These are phyloP conservation scores for Eimeria necatrix DNA, from an alignment of 169 alveolate species.

Conservation along the genomic window DNA sequence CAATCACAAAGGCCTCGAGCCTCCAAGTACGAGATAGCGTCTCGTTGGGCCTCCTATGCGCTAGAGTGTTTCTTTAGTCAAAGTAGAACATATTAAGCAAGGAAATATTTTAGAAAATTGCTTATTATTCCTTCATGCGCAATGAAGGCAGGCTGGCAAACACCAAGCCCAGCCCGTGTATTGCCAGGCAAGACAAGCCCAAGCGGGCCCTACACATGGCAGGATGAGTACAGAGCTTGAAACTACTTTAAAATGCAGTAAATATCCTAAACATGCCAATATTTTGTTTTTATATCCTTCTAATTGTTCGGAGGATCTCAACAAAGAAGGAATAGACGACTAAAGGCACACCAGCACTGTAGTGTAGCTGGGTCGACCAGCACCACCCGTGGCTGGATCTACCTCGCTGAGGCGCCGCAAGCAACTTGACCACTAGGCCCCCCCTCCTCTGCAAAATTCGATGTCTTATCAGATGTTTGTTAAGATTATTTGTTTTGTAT, in stretches of 20 bases:
- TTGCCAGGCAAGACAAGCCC: slow-evolving; percentile 23
- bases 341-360: background rate
- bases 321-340: background rate
- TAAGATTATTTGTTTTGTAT: background rate
- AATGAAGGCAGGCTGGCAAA: background rate
- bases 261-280: background rate
- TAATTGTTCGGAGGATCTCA: background rate
- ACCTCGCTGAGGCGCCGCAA: slow-evolving; percentile 38
- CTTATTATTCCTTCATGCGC: background rate
- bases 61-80: too few species aligned
- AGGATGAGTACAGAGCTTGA: background rate
- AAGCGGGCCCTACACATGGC: background rate
- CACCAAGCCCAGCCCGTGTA: background rate
- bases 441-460: background rate
- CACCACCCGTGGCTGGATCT: slow-evolving; percentile 68
- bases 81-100: too few species aligned
- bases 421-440: background rate
- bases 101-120: too few species aligned
- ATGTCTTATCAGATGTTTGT: background rate
- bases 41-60: too few species aligned
- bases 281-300: background rate
- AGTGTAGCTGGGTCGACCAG: slow-evolving; percentile 48
- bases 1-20: too few species aligned
- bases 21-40: too few species aligned
- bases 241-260: background rate